A percentile compares a stretch with the other conserved stretches of the same genome.
Evolutionary conservation across 2,329 filamentous ascomycete genomes (phyloP).

Genomic region (Aspergillus sp.): DNA sequence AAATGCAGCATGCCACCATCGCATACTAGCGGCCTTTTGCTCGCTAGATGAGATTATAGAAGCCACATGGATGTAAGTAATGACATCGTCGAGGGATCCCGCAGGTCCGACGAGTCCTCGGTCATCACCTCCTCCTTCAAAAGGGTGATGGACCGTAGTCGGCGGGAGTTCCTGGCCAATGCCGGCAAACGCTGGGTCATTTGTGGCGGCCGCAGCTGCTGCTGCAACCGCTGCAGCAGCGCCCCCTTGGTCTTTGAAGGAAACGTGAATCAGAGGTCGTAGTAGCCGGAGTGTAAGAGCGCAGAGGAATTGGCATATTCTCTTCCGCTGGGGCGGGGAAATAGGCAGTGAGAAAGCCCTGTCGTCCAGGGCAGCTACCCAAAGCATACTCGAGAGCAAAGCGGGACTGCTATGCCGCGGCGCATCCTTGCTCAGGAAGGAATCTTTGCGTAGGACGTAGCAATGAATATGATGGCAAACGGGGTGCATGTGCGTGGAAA

Average conservation of each 20-base stretch:
- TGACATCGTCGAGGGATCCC: constrained; percentile 80
- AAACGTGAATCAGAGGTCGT: constrained; percentile 80
- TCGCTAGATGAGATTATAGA: constrained; percentile 91
- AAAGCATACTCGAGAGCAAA: constrained; percentile 89
- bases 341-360: constrained; percentile 84
- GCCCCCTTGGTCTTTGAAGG: constrained; percentile 51
- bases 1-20: constrained; percentile 97
- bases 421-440: constrained; percentile 77
- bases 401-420: constrained; percentile 82
- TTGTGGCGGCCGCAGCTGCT: constrained; percentile 6
- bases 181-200: constrained; percentile 51
- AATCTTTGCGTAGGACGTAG: constrained; percentile 83
- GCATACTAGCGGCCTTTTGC: constrained; percentile 88
- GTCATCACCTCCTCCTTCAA: constrained; percentile 58
- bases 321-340: constrained; percentile 75
- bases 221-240: constrained; percentile 30
- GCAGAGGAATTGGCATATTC: constrained; percentile 83
- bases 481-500: constrained; percentile 82
- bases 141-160: constrained; percentile 58
- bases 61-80: constrained; percentile 88
- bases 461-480: constrained; percentile 88
- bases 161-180: constrained; percentile 76
- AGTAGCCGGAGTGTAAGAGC: constrained; percentile 82
- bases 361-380: constrained; percentile 91
- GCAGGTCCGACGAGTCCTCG: constrained; percentile 51